Conservation (phyloP, 163 green algal genomes). For the Smithsoniella earleae region DNA sequence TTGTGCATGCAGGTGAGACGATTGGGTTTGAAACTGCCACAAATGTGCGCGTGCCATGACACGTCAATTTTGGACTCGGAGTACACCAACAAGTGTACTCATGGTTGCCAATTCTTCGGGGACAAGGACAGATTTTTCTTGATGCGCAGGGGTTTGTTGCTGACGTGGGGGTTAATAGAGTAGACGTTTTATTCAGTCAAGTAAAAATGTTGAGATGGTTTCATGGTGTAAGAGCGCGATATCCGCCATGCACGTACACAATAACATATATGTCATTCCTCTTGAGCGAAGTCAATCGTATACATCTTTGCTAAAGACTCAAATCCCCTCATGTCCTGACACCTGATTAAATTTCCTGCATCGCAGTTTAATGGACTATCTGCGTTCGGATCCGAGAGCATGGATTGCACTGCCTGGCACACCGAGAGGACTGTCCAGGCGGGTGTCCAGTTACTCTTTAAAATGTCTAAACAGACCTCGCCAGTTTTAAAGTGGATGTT, state of each 20-base stretch:
- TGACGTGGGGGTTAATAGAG: neutral
- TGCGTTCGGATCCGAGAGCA: conserved; percentile 74
- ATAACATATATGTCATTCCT: too few species aligned
- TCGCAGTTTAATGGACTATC: conserved; percentile 94
- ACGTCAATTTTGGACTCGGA: neutral
- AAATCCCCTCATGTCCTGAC: conserved; percentile 36
- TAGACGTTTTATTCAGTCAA: neutral
- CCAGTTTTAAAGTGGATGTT: conserved; percentile 98
- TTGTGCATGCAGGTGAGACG: neutral
- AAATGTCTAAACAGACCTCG: conserved; percentile 96
- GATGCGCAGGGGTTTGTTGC: neutral
- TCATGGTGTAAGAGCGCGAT: too few species aligned
- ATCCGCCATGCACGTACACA: too few species aligned
- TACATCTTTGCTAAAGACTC: conserved; percentile 43
- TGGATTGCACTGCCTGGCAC: conserved; percentile 79
- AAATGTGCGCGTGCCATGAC: conserved; percentile 15
- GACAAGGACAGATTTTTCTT: neutral
- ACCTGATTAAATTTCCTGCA: conserved; percentile 52
- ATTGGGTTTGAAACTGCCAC: neutral
- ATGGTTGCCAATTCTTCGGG: neutral
- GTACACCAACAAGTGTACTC: neutral
- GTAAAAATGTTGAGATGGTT: neutral
- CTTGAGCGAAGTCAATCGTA: conserved; percentile 39
- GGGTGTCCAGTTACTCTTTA: conserved; percentile 92
- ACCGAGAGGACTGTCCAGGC: conserved; percentile 88